These are phyloP conservation scores for Trametes elegans DNA, from an alignment of 768 basidiomycete species.

Conservation along the genomic window DNA sequence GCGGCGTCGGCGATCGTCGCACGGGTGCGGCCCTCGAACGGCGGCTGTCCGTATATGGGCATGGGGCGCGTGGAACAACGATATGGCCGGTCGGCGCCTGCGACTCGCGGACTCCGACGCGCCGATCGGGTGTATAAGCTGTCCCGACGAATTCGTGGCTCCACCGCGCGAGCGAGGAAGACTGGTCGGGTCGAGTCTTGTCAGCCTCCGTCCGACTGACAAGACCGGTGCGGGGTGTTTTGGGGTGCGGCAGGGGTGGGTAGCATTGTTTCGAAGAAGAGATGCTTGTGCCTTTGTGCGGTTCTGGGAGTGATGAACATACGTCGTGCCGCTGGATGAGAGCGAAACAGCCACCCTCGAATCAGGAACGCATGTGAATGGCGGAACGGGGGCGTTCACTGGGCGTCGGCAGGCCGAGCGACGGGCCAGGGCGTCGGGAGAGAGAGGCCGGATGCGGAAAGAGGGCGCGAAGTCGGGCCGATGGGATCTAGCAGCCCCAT, in stretches of 20 bases:
- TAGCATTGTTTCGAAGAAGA: background rate
- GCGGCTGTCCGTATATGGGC: background rate
- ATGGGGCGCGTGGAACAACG: background rate
- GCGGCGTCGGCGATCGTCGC: constrained; percentile 1
- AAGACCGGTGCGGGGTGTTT: constrained; percentile 4
- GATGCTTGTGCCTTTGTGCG: background rate
- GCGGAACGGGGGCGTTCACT: background rate
- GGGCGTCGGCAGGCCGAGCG: constrained; percentile 7
- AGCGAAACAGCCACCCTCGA: background rate
- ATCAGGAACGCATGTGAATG: constrained; percentile 14
- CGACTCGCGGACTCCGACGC: no score
- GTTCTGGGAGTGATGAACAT: constrained; percentile 2
- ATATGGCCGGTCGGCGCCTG: background rate
- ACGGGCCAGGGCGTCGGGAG: constrained; percentile 5
- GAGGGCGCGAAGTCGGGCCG: constrained; percentile 15
- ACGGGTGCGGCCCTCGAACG: background rate
- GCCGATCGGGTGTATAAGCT: constrained; percentile 8
- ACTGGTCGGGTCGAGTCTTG: no score
- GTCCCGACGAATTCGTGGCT: background rate
- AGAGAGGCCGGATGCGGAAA: constrained; percentile 8
- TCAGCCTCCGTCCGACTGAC: background rate
- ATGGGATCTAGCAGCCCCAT: constrained; percentile 15
- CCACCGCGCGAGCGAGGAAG: background rate
- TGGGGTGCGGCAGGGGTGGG: background rate
- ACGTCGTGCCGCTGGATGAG: background rate